Percentiles rank a stretch among this genome's conserved stretches.
Evolutionary conservation across 805 yeast genomes (phyloP).

Genomic region (Candida maesae): DNA sequence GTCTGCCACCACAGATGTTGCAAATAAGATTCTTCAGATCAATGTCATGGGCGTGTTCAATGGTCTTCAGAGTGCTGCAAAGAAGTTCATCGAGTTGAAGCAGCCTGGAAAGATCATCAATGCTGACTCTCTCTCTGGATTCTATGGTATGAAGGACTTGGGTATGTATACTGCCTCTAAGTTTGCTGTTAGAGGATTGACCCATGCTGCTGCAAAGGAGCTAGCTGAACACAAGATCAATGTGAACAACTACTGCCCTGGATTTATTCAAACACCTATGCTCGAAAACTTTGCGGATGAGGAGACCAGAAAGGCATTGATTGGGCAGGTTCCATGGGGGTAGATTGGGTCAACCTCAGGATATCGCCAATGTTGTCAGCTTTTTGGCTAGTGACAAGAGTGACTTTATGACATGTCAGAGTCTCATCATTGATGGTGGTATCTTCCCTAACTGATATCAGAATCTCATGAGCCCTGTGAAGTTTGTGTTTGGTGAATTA

Average conservation of each 20-base stretch:
- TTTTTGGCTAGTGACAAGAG: constrained; percentile 35
- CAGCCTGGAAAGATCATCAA: constrained; percentile 36
- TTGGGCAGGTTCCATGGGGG: too few species aligned
- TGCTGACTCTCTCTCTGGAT: constrained; percentile 34
- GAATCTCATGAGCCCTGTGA: too few species aligned
- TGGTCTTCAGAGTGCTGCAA: constrained; percentile 32
- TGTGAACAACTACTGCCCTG: constrained; percentile 39
- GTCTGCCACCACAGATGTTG: constrained; percentile 28
- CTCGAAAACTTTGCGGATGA: constrained; percentile 31
- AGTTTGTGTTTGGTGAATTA: too few species aligned
- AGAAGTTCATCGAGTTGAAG: constrained; percentile 24
- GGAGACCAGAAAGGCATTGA: constrained; percentile 24
- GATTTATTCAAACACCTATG: constrained; percentile 39
- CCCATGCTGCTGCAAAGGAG: constrained; percentile 37
- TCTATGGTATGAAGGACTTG: constrained; percentile 30
- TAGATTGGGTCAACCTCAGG: constrained; percentile 34
- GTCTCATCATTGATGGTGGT: constrained; percentile 36
- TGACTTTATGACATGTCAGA: constrained; percentile 33
- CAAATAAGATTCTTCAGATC: constrained; percentile 22
- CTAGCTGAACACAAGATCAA: constrained; percentile 33
- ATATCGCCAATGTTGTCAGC: constrained; percentile 33
- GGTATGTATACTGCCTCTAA: constrained; percentile 35
- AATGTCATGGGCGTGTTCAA: constrained; percentile 31
- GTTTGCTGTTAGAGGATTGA: constrained; percentile 35
- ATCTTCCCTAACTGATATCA: constrained; percentile 19